These are phyloP conservation scores for Neurospora tetraspora DNA, from an alignment of 495 filamentous ascomycete species.

Conservation along the genomic window DNA sequence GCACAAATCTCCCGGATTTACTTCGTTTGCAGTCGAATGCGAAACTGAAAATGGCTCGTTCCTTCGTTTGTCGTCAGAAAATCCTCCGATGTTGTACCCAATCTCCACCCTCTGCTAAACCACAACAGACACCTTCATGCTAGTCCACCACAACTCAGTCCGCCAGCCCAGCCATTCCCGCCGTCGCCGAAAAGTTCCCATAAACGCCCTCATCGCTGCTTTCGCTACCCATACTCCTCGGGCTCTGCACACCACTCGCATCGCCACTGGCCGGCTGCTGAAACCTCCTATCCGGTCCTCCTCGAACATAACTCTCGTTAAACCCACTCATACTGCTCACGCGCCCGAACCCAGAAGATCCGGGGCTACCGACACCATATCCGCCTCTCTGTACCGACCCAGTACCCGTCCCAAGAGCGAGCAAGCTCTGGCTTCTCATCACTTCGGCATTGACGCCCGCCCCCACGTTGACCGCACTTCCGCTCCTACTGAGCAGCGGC, in stretches of 20 bases:
- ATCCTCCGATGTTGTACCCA: neutral
- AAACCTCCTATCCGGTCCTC: conserved; percentile 2
- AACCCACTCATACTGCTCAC: conserved; percentile 14
- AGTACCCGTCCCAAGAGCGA: conserved; percentile 17
- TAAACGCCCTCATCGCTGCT: conserved; percentile 43
- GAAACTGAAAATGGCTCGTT: neutral
- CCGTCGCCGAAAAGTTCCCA: conserved; percentile 38
- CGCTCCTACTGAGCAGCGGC: conserved; percentile 35
- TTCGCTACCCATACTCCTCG: conserved; percentile 29
- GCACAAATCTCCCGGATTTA: neutral
- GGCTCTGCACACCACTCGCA: conserved; percentile 34
- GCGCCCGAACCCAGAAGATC: conserved; percentile 1
- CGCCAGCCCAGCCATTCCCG: conserved; percentile 24
- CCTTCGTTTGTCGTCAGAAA: neutral
- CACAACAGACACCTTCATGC: neutral
- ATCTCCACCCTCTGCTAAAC: no score
- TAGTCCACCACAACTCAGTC: conserved; percentile 8
- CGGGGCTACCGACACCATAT: conserved; percentile 2
- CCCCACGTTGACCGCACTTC: conserved; percentile 34
- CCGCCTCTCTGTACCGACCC: conserved; percentile 3
- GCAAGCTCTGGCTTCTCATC: conserved; percentile 28
- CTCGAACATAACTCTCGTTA: conserved; percentile 7
- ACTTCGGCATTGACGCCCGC: conserved; percentile 33
- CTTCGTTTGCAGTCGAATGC: neutral
- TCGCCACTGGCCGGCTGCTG: conserved; percentile 28